Conservation (phyloP, 805 yeast genomes). For the Candida maris region DNA sequence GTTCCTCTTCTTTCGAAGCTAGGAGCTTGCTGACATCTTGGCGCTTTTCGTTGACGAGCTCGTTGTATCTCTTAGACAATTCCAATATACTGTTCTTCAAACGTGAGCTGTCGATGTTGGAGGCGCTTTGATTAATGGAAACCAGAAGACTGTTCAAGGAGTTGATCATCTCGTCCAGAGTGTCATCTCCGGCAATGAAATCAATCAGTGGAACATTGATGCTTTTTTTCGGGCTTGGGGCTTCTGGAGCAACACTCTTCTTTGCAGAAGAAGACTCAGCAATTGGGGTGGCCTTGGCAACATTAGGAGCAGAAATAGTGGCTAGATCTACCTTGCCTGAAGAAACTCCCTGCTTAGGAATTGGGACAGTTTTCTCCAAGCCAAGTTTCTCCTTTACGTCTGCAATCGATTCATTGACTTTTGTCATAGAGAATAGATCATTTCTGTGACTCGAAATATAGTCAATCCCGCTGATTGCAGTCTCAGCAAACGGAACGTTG, state of each 20-base stretch:
- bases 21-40: constrained; percentile 21
- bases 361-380: constrained; percentile 36
- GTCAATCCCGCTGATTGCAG: constrained; percentile 48
- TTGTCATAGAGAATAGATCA: constrained; percentile 19
- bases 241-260: constrained; percentile 1
- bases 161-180: constrained; percentile 33
- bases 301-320: constrained; percentile 7
- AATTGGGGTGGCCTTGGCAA: constrained; percentile 4
- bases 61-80: constrained; percentile 21
- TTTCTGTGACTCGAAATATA: constrained; percentile 26
- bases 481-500: constrained; percentile 62
- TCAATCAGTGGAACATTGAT: constrained; percentile 30
- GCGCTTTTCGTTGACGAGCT: constrained; percentile 17
- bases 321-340: constrained; percentile 30
- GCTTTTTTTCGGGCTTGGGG: constrained; percentile 1
- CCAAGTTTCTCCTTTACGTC: constrained; percentile 37
- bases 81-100: constrained; percentile 20
- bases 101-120: constrained; percentile 18
- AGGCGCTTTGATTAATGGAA: constrained; percentile 23
- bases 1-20: constrained; percentile 29
- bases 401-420: constrained; percentile 26
- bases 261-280: constrained; percentile 13
- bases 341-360: constrained; percentile 38
- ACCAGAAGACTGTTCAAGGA: constrained; percentile 35
- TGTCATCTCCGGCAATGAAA: constrained; percentile 28